Percentiles rank a stretch among this genome's conserved stretches.
Conservation (phyloP, 768 basidiomycete species). For the Leccinum barrowsii region DNA sequence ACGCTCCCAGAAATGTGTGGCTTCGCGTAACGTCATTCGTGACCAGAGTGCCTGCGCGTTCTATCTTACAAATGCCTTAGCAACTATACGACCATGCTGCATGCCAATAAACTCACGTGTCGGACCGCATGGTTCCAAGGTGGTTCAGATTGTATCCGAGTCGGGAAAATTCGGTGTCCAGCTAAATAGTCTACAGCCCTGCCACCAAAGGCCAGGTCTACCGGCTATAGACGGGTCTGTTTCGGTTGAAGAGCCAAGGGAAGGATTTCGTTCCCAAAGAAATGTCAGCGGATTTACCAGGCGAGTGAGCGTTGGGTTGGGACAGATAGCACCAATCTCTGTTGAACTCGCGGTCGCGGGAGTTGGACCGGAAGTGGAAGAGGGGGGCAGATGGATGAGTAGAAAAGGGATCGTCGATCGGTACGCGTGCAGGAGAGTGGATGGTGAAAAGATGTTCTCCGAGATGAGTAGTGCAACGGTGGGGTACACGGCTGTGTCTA, state of each 20-base stretch:
- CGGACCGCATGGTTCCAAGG: background rate
- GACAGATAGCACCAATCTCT: slow-evolving; percentile 12
- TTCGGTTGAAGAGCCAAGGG: background rate
- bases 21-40: background rate
- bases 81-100: background rate
- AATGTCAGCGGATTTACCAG: slow-evolving; percentile 22
- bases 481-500: slow-evolving; percentile 1
- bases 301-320: slow-evolving; percentile 20
- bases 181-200: slow-evolving; percentile 17
- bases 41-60: background rate
- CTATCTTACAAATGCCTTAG: background rate
- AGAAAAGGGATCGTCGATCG: slow-evolving; percentile 77
- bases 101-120: background rate
- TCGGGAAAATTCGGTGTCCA: slow-evolving; percentile 15
- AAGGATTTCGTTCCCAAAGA: slow-evolving; percentile 21
- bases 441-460: slow-evolving; percentile 73
- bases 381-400: slow-evolving; percentile 70
- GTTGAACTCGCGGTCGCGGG: background rate
- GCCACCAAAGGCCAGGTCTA: slow-evolving; percentile 45
- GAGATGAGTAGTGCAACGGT: slow-evolving; percentile 75
- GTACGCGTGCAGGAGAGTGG: slow-evolving; percentile 64
- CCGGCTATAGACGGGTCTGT: background rate
- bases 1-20: background rate
- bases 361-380: background rate
- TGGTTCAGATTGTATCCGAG: background rate